A percentile compares a stretch with the other conserved stretches of the same genome.
Evolutionary conservation across 108 stramenopile species (phyloP).

Genomic region (Bacterosira constricta): DNA sequence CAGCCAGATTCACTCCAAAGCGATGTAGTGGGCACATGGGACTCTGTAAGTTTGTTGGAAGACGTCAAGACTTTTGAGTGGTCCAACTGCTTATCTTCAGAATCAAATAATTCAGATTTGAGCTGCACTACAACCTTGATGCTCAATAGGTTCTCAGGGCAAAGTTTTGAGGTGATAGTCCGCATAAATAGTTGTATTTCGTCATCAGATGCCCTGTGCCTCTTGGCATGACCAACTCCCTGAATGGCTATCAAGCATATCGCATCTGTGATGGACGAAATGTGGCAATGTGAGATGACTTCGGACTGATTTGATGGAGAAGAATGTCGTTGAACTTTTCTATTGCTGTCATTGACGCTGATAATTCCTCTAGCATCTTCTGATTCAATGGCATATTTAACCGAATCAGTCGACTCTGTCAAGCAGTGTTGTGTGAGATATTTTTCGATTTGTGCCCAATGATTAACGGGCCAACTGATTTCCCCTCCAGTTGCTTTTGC

Average conservation of each 20-base stretch:
- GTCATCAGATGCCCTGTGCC: slow-evolving; percentile 9
- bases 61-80: no score
- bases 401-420: not conserved
- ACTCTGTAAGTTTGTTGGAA: no score
- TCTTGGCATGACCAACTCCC: slow-evolving; percentile 2
- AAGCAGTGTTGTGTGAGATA: not conserved
- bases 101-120: slow-evolving; percentile 11
- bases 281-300: not conserved
- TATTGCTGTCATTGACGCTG: not conserved
- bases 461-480: not conserved
- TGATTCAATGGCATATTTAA: not conserved
- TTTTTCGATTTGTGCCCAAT: not conserved
- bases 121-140: slow-evolving; percentile 16
- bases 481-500: no score
- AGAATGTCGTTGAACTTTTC: no score
- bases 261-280: slow-evolving; percentile 12
- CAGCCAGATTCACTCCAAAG: slow-evolving; percentile 40
- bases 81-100: not conserved
- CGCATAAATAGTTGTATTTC: slow-evolving; percentile 17
- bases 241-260: slow-evolving; percentile 23
- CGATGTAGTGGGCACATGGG: not conserved
- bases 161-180: not conserved
- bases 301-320: slow-evolving; percentile 1
- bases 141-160: slow-evolving; percentile 19
- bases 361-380: not conserved